Percentiles rank a stretch among this genome's conserved stretches.
Evolutionary conservation across 2,329 filamentous ascomycete genomes (phyloP).

Genomic region (Botrytis medusae): DNA sequence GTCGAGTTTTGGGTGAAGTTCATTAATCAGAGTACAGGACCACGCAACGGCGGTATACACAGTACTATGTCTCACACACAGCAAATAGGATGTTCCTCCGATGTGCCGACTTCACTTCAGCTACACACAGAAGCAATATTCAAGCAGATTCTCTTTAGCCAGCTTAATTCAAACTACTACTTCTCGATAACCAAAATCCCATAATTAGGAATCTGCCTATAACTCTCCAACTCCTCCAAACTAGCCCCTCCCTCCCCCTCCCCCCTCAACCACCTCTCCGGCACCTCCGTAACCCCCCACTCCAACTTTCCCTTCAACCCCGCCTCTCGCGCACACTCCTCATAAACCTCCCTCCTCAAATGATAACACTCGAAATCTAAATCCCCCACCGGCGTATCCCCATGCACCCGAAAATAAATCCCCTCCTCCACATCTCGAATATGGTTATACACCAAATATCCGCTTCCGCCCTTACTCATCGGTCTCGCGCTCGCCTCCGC

Average conservation of each 20-base stretch:
- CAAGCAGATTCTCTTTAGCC: not conserved
- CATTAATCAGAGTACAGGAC: not conserved
- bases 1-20: not conserved
- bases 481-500: conserved; percentile 27
- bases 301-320: conserved; percentile 35
- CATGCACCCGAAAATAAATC: conserved; percentile 27
- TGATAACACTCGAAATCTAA: conserved; percentile 37
- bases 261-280: conserved; percentile 30
- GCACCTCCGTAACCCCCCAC: conserved; percentile 35
- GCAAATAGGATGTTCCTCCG: not conserved
- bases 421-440: conserved; percentile 33
- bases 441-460: conserved; percentile 26
- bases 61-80: not conserved
- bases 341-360: conserved; percentile 37
- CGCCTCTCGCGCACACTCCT: conserved; percentile 37
- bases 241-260: conserved; percentile 31
- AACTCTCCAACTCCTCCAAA: conserved; percentile 34
- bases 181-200: conserved; percentile 33
- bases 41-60: not conserved
- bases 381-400: conserved; percentile 28
- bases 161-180: conserved; percentile 18
- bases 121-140: no score
- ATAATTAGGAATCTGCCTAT: conserved; percentile 32
- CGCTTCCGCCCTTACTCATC: conserved; percentile 25
- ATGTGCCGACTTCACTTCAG: not conserved